Conservation (phyloP, 768 basidiomycete genomes). For the Lentinula sp. region DNA sequence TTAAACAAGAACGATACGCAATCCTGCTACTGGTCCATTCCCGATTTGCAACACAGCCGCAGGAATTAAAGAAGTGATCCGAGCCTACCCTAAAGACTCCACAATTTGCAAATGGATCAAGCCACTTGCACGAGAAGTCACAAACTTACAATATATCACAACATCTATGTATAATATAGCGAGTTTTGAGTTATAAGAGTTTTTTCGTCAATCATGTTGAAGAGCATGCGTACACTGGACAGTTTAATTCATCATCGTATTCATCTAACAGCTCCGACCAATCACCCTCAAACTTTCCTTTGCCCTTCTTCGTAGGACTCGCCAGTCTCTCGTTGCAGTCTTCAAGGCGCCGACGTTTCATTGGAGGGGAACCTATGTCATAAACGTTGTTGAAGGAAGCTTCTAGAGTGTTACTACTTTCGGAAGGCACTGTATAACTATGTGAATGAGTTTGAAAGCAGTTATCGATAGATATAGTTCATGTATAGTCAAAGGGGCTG, state of each 20-base stretch:
- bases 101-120: not conserved
- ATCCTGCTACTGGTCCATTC: too few species aligned
- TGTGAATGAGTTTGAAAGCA: not conserved
- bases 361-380: not conserved
- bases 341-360: not conserved
- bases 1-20: too few species aligned
- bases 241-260: slow-evolving; percentile 63
- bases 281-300: slow-evolving; percentile 26
- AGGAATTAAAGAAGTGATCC: too few species aligned
- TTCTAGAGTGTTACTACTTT: not conserved
- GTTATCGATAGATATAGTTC: not conserved
- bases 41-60: too few species aligned
- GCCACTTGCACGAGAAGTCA: not conserved
- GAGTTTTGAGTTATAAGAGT: not conserved
- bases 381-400: not conserved
- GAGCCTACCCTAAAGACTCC: too few species aligned
- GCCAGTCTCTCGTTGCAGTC: not conserved
- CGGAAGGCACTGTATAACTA: not conserved
- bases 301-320: slow-evolving; percentile 35
- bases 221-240: slow-evolving; percentile 56
- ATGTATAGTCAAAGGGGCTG: not conserved
- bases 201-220: not conserved
- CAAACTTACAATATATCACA: slow-evolving; percentile 62
- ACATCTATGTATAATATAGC: slow-evolving; percentile 36
- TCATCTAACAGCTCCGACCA: slow-evolving; percentile 27